phyloP scores from a whole-genome alignment of 129 eudicot species.

The Centaurea solstitialis region DNA sequence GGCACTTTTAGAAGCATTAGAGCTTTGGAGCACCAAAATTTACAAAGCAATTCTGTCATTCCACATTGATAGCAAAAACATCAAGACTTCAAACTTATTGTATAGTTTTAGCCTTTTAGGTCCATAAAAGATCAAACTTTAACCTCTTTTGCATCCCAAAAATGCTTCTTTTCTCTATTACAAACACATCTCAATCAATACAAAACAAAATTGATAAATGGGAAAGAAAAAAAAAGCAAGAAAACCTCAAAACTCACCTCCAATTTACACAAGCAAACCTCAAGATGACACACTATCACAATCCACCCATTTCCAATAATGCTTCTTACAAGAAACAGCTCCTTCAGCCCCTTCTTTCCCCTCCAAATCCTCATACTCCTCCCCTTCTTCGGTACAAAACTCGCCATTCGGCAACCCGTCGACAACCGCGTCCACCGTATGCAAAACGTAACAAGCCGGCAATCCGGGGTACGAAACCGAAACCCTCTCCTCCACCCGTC shows the following conservation, averaged over 20 bases:
- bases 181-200: slow-evolving; percentile 5
- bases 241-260: slow-evolving; percentile 45
- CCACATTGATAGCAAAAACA: slow-evolving; percentile 7
- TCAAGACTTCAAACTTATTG: background rate
- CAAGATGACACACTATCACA: slow-evolving; percentile 36
- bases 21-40: background rate
- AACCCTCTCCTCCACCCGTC: slow-evolving; percentile 70
- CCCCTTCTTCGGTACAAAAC: slow-evolving; percentile 71
- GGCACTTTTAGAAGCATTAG: background rate
- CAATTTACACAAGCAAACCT: background rate
- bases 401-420: slow-evolving; percentile 80
- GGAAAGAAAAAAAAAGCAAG: background rate
- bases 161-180: slow-evolving; percentile 1
- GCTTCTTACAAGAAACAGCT: slow-evolving; percentile 77
- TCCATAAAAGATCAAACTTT: slow-evolving; percentile 11
- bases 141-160: slow-evolving; percentile 2
- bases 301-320: slow-evolving; percentile 93
- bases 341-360: slow-evolving; percentile 33
- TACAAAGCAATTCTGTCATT: slow-evolving; percentile 2
- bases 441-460: slow-evolving; percentile 89
- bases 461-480: slow-evolving; percentile 92
- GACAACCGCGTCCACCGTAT: slow-evolving; percentile 74
- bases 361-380: slow-evolving; percentile 48
- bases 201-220: slow-evolving; percentile 18
- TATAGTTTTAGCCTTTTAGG: background rate